Conservation (phyloP, 768 basidiomycete genomes). For the Daedalea quercina region DNA sequence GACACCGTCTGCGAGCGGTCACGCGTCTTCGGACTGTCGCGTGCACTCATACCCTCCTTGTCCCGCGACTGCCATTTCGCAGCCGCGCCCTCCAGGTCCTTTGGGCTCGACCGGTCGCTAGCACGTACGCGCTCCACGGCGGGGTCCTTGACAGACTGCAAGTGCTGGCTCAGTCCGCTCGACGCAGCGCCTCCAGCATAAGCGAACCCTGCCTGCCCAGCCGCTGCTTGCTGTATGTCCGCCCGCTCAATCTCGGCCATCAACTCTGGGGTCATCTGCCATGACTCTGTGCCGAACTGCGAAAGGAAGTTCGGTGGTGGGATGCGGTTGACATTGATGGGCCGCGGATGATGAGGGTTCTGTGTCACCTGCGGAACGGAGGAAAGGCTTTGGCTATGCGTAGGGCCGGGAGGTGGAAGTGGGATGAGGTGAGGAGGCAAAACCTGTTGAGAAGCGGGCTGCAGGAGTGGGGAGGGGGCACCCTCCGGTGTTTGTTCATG, state of each 20-base stretch:
- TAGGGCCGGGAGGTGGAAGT: slow-evolving; percentile 31
- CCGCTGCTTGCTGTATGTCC: slow-evolving; percentile 50
- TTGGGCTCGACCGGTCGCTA: slow-evolving; percentile 49
- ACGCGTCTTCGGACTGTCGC: slow-evolving; percentile 31
- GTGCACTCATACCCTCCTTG: slow-evolving; percentile 21
- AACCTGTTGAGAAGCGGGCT: slow-evolving; percentile 18
- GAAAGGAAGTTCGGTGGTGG: slow-evolving; percentile 49
- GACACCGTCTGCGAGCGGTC: slow-evolving; percentile 25
- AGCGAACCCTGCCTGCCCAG: slow-evolving; percentile 35
- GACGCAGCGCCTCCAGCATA: slow-evolving; percentile 42
- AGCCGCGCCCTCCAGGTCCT: slow-evolving; percentile 33
- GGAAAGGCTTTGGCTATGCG: slow-evolving; percentile 19
- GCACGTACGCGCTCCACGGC: slow-evolving; percentile 49
- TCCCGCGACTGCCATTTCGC: slow-evolving; percentile 19
- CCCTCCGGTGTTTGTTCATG: slow-evolving; percentile 29
- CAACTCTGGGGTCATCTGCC: slow-evolving; percentile 64
- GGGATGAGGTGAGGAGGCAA: slow-evolving; percentile 14
- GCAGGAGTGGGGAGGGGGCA: slow-evolving; percentile 38
- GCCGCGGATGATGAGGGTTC: slow-evolving; percentile 53
- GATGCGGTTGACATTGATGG: slow-evolving; percentile 52
- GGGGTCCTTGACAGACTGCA: slow-evolving; percentile 28
- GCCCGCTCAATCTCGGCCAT: slow-evolving; percentile 68
- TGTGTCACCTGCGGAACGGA: slow-evolving; percentile 26
- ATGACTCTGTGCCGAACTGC: slow-evolving; percentile 51
- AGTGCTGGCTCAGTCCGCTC: slow-evolving; percentile 23